Conservation (phyloP, 192 early-diverging fungal genomes). For the Backusella macrospora region DNA sequence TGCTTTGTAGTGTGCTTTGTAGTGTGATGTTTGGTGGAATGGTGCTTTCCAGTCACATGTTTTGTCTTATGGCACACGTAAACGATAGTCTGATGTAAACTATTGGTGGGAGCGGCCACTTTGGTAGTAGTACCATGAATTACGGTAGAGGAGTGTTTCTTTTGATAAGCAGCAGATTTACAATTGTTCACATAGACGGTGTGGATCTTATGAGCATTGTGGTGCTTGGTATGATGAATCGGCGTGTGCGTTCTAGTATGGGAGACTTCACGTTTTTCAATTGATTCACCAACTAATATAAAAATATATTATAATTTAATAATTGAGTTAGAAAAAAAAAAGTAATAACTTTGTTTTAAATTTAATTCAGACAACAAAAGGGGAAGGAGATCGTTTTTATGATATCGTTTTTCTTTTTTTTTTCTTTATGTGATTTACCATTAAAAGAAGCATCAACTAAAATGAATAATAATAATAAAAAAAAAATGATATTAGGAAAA, state of each 20-base stretch:
- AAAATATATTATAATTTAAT: too few species aligned
- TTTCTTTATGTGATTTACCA: not conserved
- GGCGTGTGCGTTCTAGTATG: not conserved
- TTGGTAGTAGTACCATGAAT: not conserved
- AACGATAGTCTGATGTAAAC: not conserved
- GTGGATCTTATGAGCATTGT: not conserved
- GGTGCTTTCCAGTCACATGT: not conserved
- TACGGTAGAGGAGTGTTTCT: not conserved
- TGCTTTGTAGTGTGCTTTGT: not conserved
- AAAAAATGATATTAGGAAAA: not conserved
- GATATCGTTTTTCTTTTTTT: not conserved
- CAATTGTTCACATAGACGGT: conserved; percentile 3
- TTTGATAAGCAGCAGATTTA: not conserved
- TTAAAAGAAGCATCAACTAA: not conserved
- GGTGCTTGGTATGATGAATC: not conserved
- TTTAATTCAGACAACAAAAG: not conserved
- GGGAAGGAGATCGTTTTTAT: too few species aligned
- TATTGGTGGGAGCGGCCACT: not conserved
- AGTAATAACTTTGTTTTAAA: too few species aligned
- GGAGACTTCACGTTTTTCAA: conserved; percentile 6
- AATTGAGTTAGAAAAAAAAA: not conserved
- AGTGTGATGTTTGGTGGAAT: conserved; percentile 1
- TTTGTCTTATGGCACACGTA: not conserved
- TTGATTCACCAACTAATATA: not conserved
- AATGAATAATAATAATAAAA: not conserved